Base-by-base conservation (phyloP, 2,329 filamentous ascomycete genomes). In the Aspergillus pseudoviridinutans region DNA sequence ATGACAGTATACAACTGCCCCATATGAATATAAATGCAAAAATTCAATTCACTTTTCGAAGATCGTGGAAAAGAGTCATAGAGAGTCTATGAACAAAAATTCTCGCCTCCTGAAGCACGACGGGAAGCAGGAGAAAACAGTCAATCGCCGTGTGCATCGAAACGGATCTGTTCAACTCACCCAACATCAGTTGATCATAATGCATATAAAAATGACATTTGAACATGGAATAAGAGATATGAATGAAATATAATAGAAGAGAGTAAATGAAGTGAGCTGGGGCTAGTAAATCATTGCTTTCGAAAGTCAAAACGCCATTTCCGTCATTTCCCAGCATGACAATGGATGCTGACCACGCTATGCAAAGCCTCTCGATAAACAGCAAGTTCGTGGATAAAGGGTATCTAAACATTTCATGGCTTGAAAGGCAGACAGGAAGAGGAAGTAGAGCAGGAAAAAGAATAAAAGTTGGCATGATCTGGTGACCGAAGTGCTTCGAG, bases 281-380 rank as follows among this genome's bases (percentile, higher is more conserved):
- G 35, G 50, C 29, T 44, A 35, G 59, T 56, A 59, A 54, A 54
- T 51, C 55, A 57, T 50, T 59, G 44, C 64, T 66, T 59, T 64
- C 47, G 56, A 63, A 61, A 65, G 62, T 62, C 61, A 66, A 65
- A 71, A 74, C 72, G 69, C 71, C 71, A 47, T 62, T 62, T 66
- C 59, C 63, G 58, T 69, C 67, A 67, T 70, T 64, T 73, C 71
- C 68, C 65, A 66, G 64, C 63, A 71, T 66, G 63, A 68, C 63
- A 64, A 64, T 69, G 56, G 61, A 69, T 70, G 69, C 71, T 67
- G 68, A 70, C 70, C 71, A 64, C 71, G 72, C 71, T 75, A 74
- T 75, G 73, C 71, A 75, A 74, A 68, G 66, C 64, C 64, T 64
- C 65, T 61, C 61, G 61, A 58, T 54, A 60, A 60, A 61, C 56